Evolutionary conservation across 805 yeast genomes (phyloP).

Genomic region (Suhomyces sp.): DNA sequence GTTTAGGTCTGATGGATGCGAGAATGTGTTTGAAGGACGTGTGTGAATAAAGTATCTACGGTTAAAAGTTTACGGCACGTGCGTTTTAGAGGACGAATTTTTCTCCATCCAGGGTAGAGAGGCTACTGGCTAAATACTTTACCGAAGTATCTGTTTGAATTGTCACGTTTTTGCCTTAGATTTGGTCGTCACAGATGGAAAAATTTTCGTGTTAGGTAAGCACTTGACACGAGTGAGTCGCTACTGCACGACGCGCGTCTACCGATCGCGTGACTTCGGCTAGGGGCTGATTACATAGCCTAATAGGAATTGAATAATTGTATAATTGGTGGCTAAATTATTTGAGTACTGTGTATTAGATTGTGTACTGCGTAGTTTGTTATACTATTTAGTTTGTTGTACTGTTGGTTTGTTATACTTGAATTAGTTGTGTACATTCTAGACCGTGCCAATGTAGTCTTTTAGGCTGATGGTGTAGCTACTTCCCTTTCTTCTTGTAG

Average conservation of each 20-base stretch:
- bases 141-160: background rate
- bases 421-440: background rate
- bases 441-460: conserved; percentile 20
- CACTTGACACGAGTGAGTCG: background rate
- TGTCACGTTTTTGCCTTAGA: background rate
- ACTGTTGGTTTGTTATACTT: too few species aligned
- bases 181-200: conserved; percentile 4
- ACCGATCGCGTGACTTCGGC: background rate
- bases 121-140: too few species aligned
- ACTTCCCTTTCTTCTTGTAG: conserved; percentile 9
- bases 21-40: background rate
- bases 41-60: background rate
- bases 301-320: too few species aligned
- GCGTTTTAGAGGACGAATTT: background rate
- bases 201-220: conserved; percentile 2
- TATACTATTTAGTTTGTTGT: too few species aligned
- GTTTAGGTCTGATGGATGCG: background rate
- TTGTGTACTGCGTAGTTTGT: too few species aligned
- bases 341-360: too few species aligned
- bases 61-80: background rate
- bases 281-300: background rate
- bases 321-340: too few species aligned
- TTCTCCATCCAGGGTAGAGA: too few species aligned
- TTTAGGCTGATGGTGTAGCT: conserved; percentile 14
- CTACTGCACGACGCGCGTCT: background rate